Evolutionary conservation across 202 grass and related monocot genomes (phyloP), one percentile per base, ranked within the genome.

Genomic region (Elaeis oleifera): DNA sequence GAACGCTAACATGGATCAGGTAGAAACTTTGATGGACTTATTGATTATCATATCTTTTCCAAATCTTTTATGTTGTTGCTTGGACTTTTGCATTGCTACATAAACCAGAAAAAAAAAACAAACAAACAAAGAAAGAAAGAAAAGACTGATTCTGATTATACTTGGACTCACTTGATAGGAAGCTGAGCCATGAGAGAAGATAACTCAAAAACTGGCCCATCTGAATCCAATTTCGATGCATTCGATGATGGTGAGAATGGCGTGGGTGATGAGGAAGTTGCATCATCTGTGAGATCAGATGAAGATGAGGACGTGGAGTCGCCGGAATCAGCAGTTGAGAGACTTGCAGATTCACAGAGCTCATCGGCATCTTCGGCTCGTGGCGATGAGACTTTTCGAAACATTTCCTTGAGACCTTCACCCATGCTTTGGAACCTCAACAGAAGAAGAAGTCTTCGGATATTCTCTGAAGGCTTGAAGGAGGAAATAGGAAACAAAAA

Each of bases 151-250:
- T 5, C 7, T 28, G 4, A 8, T n/a, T 51, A 29, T 19, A 6
- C 39, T 18, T 31, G n/a, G 26, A 63, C 56, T 18, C 49, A 87
- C 86, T 80, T 87, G 60, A 78, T 21, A 5, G 90, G 90, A 51
- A 95, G 86, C 24, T 95, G 55, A 8, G 70, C 75, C 23, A 78
- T 16, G 51, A 95, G 79, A 39, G 73, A 79, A 6, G 83, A 78
- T 23, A 95, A 32, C 58, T 78, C 78, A 22, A 85, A 85, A 44
- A 89, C 77, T 20, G 90, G 80, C 1, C 83, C 85, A 25, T 56
- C 63, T 18, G 64, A 23, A 55, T 67, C 71, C 69, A 71, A 21
- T 18, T 31, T 64, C 67, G 31, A 61, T 25, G 18, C 87, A 72
- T 61, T 58, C 14, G 63, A 76, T 69, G 74, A 60, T 5, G 77